Evolutionary conservation across 2,329 filamentous ascomycete species (phyloP).

Genomic region (Graphilbum sp.): DNA sequence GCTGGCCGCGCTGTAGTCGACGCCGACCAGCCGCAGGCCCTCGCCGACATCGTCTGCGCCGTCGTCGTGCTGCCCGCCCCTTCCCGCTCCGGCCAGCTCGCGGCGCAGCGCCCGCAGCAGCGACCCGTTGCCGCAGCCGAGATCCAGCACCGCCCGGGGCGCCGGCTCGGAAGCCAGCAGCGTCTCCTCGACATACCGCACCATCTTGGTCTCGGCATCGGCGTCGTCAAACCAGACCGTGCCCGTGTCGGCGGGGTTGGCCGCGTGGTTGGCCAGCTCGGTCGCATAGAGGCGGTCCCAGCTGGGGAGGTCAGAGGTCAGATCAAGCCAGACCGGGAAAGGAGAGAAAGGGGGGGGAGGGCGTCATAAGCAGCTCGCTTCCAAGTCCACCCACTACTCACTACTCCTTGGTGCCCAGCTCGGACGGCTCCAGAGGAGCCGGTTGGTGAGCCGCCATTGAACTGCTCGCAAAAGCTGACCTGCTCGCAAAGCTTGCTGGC

Average conservation of each 20-base stretch:
- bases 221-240: constrained; percentile 96
- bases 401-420: constrained; percentile 85
- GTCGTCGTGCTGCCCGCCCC: constrained; percentile 51
- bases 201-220: constrained; percentile 66
- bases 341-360: too few species aligned
- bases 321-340: not conserved
- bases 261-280: constrained; percentile 54
- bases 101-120: constrained; percentile 69
- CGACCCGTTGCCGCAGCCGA: constrained; percentile 89
- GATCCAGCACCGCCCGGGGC: constrained; percentile 53
- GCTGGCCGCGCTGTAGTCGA: constrained; percentile 71
- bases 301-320: constrained; percentile 23
- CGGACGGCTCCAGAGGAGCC: constrained; percentile 56
- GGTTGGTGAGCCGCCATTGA: constrained; percentile 25
- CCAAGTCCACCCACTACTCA: constrained; percentile 26
- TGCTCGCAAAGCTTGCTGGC: too few species aligned
- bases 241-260: constrained; percentile 63
- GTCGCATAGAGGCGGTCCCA: constrained; percentile 61
- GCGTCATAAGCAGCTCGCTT: too few species aligned
- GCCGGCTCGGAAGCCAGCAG: constrained; percentile 7
- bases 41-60: constrained; percentile 44
- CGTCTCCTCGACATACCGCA: constrained; percentile 27
- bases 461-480: too few species aligned
- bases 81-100: constrained; percentile 13
- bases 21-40: constrained; percentile 64